Conservation (phyloP, 176 grass and related monocot genomes). For the Triticum aestivum region DNA sequence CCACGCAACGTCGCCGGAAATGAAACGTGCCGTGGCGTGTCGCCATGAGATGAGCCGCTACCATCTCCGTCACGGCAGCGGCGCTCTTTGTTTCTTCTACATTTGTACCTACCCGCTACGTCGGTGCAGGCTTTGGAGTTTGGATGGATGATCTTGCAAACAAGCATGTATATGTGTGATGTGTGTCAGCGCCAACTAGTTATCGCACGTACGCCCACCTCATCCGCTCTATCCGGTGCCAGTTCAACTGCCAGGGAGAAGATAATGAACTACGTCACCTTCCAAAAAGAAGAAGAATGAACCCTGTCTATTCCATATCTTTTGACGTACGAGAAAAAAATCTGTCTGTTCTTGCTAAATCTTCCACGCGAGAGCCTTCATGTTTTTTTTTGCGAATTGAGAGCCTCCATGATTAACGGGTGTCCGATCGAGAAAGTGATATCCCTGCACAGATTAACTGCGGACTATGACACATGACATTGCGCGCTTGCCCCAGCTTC, state of each 20-base stretch:
- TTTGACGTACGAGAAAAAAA: no score
- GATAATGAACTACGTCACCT: no score
- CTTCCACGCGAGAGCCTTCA: constrained; percentile 35
- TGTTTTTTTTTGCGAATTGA: no score
- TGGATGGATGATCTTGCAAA: no score
- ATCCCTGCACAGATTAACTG: neutral
- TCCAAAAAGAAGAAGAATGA: no score
- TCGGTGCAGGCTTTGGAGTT: neutral
- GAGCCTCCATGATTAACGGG: no score
- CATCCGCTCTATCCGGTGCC: constrained; percentile 5
- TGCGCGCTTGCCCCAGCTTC: neutral
- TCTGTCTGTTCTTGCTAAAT: neutral
- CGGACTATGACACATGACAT: neutral
- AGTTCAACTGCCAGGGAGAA: neutral
- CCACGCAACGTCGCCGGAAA: neutral
- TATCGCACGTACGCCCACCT: neutral
- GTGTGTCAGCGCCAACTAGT: neutral
- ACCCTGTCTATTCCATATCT: no score
- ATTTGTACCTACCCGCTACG: neutral
- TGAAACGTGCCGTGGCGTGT: neutral
- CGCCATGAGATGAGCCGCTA: neutral
- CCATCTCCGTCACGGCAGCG: neutral
- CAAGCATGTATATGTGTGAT: no score
- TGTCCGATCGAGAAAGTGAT: no score
- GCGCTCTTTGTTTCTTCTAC: neutral